Evolutionary conservation across 345 rosid genomes (phyloP), one percentile per base, ranked within the genome.

Genomic region (Angophora floribunda): DNA sequence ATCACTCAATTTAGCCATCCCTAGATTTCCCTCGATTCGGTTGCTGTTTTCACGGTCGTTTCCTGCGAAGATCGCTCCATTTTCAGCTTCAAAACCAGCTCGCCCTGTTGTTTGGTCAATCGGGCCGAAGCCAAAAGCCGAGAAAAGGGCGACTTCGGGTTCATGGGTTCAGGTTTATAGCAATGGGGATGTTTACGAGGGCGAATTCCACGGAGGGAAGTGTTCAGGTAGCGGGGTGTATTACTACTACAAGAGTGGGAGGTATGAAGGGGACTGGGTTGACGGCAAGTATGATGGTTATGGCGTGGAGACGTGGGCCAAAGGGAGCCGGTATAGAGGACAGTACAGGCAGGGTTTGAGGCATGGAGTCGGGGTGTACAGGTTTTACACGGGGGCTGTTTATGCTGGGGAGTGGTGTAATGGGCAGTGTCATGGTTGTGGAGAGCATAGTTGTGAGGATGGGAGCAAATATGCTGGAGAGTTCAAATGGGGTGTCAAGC

Each of bases 401-500:
- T 96, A 96, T 93, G 94, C 95, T 75, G 99, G 99, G 75, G 99
- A 95, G 87, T 96, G 99, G 99, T 95, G 93, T 87, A 94, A 95
- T 90, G 99, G 99, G 78, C 99, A 95, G 92, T 93, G 96, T 50
- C 99, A 96, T 89, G 99, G 99, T 6, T 92, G 93, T 91, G 99
- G 99, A 87, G 95, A 93, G 52, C 96, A 95, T 86, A 94, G 95
- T 85, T 95, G 98, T 90, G 94, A 92, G 89, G 99, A 96, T 89
- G 99, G 97, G 67, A 96, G 99, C 88, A 90, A 91, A 61, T 96
- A 94, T 90, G 93, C 91, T 82, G 98, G 98, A 49, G 95, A 95
- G 93, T 96, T 96, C 93, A 96, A 95, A 93, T 94, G 97, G 97
- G 99, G 99, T 85, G 95, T 96, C 82, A 96, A 96, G 92, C 99